These are phyloP conservation scores for Amanita thiersii DNA, from an alignment of 768 basidiomycete genomes.

Conservation along the genomic window DNA sequence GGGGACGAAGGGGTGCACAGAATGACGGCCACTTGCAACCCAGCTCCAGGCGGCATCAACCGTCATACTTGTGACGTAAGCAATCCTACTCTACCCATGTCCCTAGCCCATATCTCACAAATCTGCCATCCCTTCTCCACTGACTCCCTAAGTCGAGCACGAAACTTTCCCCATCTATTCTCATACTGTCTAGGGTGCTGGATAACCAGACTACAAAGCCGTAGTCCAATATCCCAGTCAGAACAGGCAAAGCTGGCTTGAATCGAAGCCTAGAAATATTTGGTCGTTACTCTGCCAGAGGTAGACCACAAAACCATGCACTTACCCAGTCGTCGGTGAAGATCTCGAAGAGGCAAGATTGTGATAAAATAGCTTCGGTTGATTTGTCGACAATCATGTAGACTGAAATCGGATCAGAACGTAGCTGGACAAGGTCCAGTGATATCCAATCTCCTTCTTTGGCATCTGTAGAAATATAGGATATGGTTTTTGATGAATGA, in stretches of 20 bases:
- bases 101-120: conserved; percentile 33
- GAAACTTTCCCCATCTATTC: conserved; percentile 19
- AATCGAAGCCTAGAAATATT: too few species aligned
- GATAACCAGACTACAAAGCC: too few species aligned
- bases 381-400: conserved; percentile 19
- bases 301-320: too few species aligned
- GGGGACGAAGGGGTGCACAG: conserved; percentile 11
- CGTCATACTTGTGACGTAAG: background rate
- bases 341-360: conserved; percentile 12
- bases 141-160: conserved; percentile 17
- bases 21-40: background rate
- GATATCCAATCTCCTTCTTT: conserved; percentile 20
- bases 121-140: conserved; percentile 25
- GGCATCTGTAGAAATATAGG: conserved; percentile 15
- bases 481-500: background rate
- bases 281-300: too few species aligned
- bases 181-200: too few species aligned
- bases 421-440: conserved; percentile 16
- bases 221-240: too few species aligned
- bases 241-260: too few species aligned
- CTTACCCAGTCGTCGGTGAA: conserved; percentile 6
- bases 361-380: conserved; percentile 15
- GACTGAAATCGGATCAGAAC: conserved; percentile 6
- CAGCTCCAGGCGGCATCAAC: background rate
- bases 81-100: conserved; percentile 15